A percentile compares a stretch with the other conserved stretches of the same genome.
Conservation (phyloP, 768 basidiomycete species). For the Mycena metata region DNA sequence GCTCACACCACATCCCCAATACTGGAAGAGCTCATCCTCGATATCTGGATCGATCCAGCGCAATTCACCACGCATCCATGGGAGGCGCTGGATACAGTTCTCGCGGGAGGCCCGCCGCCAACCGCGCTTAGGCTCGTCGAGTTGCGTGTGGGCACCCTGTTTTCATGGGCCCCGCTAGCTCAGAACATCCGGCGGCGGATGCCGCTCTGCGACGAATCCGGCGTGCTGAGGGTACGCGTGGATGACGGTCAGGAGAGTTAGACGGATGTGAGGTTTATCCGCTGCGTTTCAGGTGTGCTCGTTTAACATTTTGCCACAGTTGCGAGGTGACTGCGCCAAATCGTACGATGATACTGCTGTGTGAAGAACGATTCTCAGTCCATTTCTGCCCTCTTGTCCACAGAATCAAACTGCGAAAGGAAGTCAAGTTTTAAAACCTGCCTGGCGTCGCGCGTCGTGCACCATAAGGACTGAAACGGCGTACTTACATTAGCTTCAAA, state of each 20-base stretch:
- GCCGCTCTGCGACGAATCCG: not conserved
- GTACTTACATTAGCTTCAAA: no score
- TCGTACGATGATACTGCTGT: no score
- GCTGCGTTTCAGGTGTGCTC: no score
- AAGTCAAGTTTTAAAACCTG: no score
- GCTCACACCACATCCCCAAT: not conserved
- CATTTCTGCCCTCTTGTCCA: no score
- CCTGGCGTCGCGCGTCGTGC: no score
- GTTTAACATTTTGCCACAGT: no score
- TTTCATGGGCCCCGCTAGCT: slow-evolving; percentile 6
- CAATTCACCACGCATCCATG: not conserved
- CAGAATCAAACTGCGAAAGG: no score
- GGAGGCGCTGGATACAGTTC: slow-evolving; percentile 1
- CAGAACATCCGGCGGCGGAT: not conserved
- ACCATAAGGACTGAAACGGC: no score
- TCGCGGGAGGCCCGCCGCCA: not conserved
- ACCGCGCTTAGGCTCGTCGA: not conserved
- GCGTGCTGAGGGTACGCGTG: not conserved
- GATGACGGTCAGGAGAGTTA: slow-evolving; percentile 1
- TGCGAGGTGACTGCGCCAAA: no score
- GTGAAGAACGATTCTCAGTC: no score
- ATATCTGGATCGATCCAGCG: slow-evolving; percentile 16
- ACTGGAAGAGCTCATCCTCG: slow-evolving; percentile 15
- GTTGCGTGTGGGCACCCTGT: slow-evolving; percentile 3
- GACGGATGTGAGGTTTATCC: not conserved